These are phyloP conservation scores for Rhizoclosmatium globosum DNA, from an alignment of 192 early-diverging fungal genomes.

Conservation along the genomic window DNA sequence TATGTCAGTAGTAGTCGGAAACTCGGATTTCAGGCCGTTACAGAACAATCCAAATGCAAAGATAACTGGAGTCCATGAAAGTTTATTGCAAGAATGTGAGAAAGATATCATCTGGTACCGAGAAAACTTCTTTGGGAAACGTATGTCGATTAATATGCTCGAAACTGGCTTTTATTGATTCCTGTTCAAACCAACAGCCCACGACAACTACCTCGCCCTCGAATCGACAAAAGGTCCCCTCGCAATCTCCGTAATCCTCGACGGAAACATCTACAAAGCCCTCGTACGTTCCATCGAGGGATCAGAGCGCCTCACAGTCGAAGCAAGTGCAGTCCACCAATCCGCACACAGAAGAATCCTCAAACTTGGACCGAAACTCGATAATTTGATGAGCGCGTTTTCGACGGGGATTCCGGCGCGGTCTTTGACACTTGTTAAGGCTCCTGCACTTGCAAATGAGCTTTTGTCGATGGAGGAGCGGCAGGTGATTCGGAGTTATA, in stretches of 20 bases:
- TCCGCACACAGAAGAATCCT: conserved; percentile 56
- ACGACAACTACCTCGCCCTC: conserved; percentile 57
- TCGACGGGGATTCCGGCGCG: conserved; percentile 58
- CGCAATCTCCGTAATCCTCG: conserved; percentile 60
- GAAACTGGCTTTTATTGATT: conserved; percentile 28
- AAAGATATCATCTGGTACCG: conserved; percentile 75
- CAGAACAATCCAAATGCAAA: conserved; percentile 49
- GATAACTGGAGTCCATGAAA: conserved; percentile 61
- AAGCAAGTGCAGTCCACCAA: conserved; percentile 45
- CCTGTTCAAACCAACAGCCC: conserved; percentile 38
- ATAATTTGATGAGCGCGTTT: conserved; percentile 60
- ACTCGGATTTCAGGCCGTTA: conserved; percentile 56
- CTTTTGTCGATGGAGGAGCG: conserved; percentile 77
- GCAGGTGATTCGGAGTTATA: conserved; percentile 75
- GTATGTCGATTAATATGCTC: conserved; percentile 35
- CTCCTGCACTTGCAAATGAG: conserved; percentile 68
- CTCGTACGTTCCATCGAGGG: conserved; percentile 61
- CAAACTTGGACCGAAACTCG: conserved; percentile 56
- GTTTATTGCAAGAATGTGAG: conserved; percentile 73
- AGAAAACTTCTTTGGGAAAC: conserved; percentile 69
- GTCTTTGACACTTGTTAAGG: conserved; percentile 66
- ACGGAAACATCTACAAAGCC: conserved; percentile 60
- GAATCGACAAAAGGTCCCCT: conserved; percentile 59
- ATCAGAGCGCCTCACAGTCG: conserved; percentile 62
- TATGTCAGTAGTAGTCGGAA: conserved; percentile 57